Conservation (phyloP, 768 basidiomycete genomes). For the Agrocybe praecox region DNA sequence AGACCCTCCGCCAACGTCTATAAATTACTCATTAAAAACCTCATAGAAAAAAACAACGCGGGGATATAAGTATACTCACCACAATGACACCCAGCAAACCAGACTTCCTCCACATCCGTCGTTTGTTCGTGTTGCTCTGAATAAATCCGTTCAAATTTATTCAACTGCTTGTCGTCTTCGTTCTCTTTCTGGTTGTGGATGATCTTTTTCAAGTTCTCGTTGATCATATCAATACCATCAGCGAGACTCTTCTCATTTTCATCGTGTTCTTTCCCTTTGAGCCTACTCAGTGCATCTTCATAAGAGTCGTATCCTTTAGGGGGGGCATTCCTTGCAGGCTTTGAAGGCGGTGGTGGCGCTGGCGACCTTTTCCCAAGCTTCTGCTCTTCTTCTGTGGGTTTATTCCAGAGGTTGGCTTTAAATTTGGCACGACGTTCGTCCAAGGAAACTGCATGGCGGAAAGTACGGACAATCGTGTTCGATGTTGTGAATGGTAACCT, state of each 20-base stretch:
- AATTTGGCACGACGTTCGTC: slow-evolving; percentile 66
- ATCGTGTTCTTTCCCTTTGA: background rate
- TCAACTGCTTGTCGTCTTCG: slow-evolving; percentile 26
- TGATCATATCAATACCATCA: background rate
- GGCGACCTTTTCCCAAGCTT: slow-evolving; percentile 21
- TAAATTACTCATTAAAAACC: too few relatives aligned
- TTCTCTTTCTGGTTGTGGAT: slow-evolving; percentile 19
- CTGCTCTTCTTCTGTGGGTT: slow-evolving; percentile 30
- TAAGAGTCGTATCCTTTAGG: background rate
- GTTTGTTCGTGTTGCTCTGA: slow-evolving; percentile 19
- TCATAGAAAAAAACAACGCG: too few relatives aligned
- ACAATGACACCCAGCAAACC: slow-evolving; percentile 62
- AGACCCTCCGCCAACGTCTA: slow-evolving; percentile 63
- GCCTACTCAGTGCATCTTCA: background rate
- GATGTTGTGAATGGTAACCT: slow-evolving; percentile 60
- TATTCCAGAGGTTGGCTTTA: slow-evolving; percentile 54
- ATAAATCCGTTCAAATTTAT: slow-evolving; percentile 33
- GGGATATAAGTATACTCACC: too few relatives aligned
- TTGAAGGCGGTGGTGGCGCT: background rate
- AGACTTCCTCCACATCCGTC: slow-evolving; percentile 63
- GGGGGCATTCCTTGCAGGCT: background rate
- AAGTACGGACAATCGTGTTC: slow-evolving; percentile 55
- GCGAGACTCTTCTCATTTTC: background rate
- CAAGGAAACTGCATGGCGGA: slow-evolving; percentile 68
- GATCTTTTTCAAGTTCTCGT: slow-evolving; percentile 1